Conservation (phyloP, 306 rosid species). For the Luffa acutangula region DNA sequence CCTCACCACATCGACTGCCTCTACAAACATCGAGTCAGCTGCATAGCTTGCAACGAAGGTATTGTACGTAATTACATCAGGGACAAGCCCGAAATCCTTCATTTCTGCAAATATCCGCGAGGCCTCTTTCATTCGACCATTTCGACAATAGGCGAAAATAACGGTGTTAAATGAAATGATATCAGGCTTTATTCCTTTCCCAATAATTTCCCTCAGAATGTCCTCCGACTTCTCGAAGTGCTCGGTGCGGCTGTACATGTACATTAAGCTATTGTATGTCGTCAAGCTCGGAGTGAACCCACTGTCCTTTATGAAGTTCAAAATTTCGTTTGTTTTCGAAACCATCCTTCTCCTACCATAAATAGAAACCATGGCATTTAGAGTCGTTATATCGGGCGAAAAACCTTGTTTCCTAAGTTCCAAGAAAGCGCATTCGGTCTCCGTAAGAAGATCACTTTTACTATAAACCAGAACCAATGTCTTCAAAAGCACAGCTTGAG, state of each 20-base stretch:
- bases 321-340: constrained; percentile 56
- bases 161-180: constrained; percentile 69
- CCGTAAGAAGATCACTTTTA: constrained; percentile 64
- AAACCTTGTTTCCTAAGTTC: constrained; percentile 49
- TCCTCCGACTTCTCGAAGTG: constrained; percentile 63
- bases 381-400: constrained; percentile 63
- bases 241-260: constrained; percentile 73
- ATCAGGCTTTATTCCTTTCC: constrained; percentile 78
- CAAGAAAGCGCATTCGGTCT: constrained; percentile 69
- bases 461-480: constrained; percentile 81
- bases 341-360: constrained; percentile 84
- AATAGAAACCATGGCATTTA: constrained; percentile 84
- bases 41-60: constrained; percentile 77
- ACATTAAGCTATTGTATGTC: constrained; percentile 84
- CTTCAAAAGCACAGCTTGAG: constrained; percentile 63
- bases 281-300: constrained; percentile 86
- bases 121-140: constrained; percentile 75
- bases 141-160: constrained; percentile 69
- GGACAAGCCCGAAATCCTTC: constrained; percentile 51
- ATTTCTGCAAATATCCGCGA: constrained; percentile 67
- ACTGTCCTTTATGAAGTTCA: constrained; percentile 52
- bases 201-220: constrained; percentile 44
- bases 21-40: constrained; percentile 57
- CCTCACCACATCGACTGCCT: constrained; percentile 64
- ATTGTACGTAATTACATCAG: constrained; percentile 78